Conservation (phyloP, 1,284 basidiomycete genomes). For the Cutaneotrichosporon dermatis region DNA sequence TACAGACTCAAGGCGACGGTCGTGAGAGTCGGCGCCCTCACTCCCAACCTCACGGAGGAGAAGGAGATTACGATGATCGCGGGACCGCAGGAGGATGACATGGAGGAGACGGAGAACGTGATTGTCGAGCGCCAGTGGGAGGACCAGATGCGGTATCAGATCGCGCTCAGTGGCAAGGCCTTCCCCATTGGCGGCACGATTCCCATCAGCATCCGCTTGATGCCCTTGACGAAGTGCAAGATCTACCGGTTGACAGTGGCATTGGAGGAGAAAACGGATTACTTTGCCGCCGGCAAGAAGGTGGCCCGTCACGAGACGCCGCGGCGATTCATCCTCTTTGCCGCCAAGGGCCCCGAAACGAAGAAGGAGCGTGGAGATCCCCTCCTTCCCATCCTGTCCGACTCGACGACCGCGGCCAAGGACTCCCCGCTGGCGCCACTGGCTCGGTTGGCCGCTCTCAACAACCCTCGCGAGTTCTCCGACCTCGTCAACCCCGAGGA, state of each 20-base stretch:
- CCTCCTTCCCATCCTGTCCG: conserved; percentile 55
- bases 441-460: conserved; percentile 40
- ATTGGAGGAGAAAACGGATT: conserved; percentile 83
- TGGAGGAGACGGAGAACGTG: conserved; percentile 73
- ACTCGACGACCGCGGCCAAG: conserved; percentile 47
- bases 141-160: conserved; percentile 70
- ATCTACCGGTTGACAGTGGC: conserved; percentile 70
- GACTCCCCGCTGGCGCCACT: conserved; percentile 49
- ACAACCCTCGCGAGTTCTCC: conserved; percentile 40
- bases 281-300: conserved; percentile 65
- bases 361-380: conserved; percentile 48
- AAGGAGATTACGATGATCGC: conserved; percentile 75
- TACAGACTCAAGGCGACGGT: conserved; percentile 82
- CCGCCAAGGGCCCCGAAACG: conserved; percentile 56
- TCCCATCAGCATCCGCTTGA: conserved; percentile 73
- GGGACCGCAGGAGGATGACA: conserved; percentile 70
- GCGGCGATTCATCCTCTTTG: conserved; percentile 63
- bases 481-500: conserved; percentile 49
- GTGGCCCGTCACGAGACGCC: conserved; percentile 73
- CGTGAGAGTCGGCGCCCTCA: conserved; percentile 77
- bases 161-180: conserved; percentile 72
- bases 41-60: conserved; percentile 63
- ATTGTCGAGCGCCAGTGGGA: conserved; percentile 91
- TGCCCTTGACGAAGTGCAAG: conserved; percentile 80
- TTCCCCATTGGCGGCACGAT: conserved; percentile 79